These are phyloP conservation scores for Bonia amplexicaulis DNA, from an alignment of 176 grass and related monocot genomes.

Conservation along the genomic window DNA sequence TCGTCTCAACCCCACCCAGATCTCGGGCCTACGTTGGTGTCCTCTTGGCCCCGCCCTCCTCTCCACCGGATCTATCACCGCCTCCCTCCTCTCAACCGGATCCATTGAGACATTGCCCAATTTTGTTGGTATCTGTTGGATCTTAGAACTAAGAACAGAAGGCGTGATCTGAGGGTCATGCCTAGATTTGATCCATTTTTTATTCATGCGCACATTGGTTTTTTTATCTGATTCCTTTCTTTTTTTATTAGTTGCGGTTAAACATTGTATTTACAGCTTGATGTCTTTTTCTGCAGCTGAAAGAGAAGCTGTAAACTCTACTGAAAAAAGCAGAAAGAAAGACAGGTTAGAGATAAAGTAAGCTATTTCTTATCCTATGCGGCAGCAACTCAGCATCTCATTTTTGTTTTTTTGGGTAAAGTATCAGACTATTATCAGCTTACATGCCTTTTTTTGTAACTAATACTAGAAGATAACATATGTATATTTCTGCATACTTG, in stretches of 20 bases:
- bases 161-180: neutral
- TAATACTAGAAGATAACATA: neutral
- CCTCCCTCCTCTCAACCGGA: too few relatives aligned
- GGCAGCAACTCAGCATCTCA: neutral
- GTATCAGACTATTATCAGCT: neutral
- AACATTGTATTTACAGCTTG: neutral
- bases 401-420: neutral
- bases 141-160: neutral
- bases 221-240: slow-evolving; percentile 8
- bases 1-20: too few relatives aligned
- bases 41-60: too few relatives aligned
- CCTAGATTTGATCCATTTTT: neutral
- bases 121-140: neutral
- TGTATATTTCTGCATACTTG: neutral
- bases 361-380: slow-evolving; percentile 9
- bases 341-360: slow-evolving; percentile 81
- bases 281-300: slow-evolving; percentile 58
- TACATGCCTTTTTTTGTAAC: neutral
- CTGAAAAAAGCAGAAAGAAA: slow-evolving; percentile 90
- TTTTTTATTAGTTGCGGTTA: slow-evolving; percentile 15
- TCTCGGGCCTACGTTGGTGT: too few relatives aligned
- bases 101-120: neutral
- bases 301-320: slow-evolving; percentile 68
- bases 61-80: too few relatives aligned
- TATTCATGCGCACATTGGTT: neutral